Evolutionary conservation across 2,329 filamentous ascomycete genomes (phyloP), one percentile per base, ranked within the genome.

Genomic region (Claviceps arundinis): DNA sequence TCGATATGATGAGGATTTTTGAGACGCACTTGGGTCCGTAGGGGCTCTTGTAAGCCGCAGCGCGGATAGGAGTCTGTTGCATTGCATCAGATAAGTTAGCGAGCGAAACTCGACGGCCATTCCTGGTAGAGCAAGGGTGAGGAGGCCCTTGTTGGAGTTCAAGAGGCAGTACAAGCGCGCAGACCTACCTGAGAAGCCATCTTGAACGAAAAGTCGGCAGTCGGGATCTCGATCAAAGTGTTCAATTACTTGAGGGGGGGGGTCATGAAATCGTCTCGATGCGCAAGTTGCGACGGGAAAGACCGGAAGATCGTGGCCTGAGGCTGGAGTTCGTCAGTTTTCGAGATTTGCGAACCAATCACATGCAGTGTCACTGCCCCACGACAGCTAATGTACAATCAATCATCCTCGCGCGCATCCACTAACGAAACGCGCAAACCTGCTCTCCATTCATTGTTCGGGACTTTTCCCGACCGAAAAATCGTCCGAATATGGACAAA

Each of bases 21-120:
- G 38, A 55, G 3, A 65, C 66, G 70, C 78, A 84, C 81, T 82
- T 84, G 50, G 81, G 81, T 65, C 79, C 81, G 65, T 80, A 82
- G 59, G 74, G 71, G 70, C 78, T 83, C 70, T 75, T 76, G 74
- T 81, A 84, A 57, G 66, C 60, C 56, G 67, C 62, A 64, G 68
- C 66, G 67, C 67, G 70, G 65, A 70, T 59, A 62, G 70, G 70
- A 65, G 71, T 72, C 76, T 79, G 60, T 54, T 43, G 30, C 24
- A 55, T 48, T 43, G 30, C 24, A 55, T 48, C 50, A 37, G 51
- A 53, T 60, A 55, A 55, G 62, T 70, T 60, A 71, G 68, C 59
- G 13, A 49, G 17, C 1, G 17, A 5, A n/a, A n/a, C 34, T 43
- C 41, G 34, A 30, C 30, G 24, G 38, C 34, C 26, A 16, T 16